Evolutionary conservation across 2,329 filamentous ascomycete species (phyloP).

Genomic region (Rutstroemia sp.): DNA sequence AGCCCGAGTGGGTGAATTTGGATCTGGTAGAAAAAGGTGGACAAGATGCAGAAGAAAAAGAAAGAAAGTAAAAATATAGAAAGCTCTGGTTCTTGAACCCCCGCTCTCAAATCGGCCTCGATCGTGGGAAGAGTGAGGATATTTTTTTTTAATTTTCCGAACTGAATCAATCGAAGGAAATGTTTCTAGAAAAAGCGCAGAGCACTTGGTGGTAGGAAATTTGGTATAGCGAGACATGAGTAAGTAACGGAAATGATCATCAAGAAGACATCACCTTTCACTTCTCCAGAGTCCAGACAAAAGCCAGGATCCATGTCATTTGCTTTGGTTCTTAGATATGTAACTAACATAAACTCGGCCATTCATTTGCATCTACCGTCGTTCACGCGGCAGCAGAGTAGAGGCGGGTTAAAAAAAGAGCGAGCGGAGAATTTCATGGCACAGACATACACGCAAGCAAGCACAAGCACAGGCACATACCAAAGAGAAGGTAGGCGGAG

Average conservation of each 20-base stretch:
- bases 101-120: too few relatives aligned
- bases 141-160: not conserved
- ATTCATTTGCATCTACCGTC: too few relatives aligned
- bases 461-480: not conserved
- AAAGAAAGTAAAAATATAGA: not conserved
- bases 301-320: too few relatives aligned
- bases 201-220: not conserved
- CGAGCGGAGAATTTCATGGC: not conserved
- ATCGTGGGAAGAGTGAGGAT: too few relatives aligned
- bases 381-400: too few relatives aligned
- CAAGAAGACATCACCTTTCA: too few relatives aligned
- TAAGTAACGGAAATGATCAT: too few relatives aligned
- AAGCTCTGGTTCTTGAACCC: not conserved
- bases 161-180: not conserved
- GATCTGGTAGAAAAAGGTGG: not conserved
- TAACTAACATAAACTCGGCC: too few relatives aligned
- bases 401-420: too few relatives aligned
- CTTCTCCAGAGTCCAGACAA: too few relatives aligned
- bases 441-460: not conserved
- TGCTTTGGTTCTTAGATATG: too few relatives aligned
- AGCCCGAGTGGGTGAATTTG: not conserved
- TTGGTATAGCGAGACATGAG: too few relatives aligned
- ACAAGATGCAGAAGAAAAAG: not conserved
- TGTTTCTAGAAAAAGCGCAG: not conserved
- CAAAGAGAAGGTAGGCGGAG: conserved; percentile 6